Evolutionary conservation across 148 eudicot species (phyloP), one percentile per base, ranked within the genome.

Genomic region (Persicaria tinctoria): DNA sequence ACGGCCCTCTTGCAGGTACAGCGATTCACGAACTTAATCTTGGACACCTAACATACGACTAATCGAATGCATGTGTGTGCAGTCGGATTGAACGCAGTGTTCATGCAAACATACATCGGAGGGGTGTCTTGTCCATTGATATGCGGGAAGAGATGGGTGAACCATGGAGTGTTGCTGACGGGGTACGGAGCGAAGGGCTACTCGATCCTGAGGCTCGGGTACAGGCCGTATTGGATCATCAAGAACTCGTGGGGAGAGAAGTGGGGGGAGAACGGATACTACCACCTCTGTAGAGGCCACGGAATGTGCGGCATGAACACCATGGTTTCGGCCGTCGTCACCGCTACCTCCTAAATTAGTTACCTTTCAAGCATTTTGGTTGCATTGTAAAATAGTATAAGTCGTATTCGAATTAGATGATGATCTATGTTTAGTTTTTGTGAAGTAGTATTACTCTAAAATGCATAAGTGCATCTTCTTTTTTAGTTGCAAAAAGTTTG

Each of bases 91-190:
- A 93, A 93, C 48, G 93, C 95, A 0, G 87, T 88, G 46, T 89
- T 93, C 79, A 93, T 93, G 98, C 98, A 93, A 84, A 94, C 98
- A 5, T 93, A 93, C 76, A 84, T 89, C 1, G 87, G 98, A 0
- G 98, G 98, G 11, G 97, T 94, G 0, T 94, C 98, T 0, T 94
- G 97, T 17, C 98, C 98, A 3, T 73, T 89, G 1, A 88, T 91
- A 10, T 91, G 98, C 55, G 82, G 87, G 8, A 93, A 91, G 87
- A 81, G 68, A 47, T 80, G 76, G 80, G 4, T 94, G 62, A 87
- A 94, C 76, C 98, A 91, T 8, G 97, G 97, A 1, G 98, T 94
- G 9, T 70, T 94, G 16, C 89, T 94, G 0, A 97, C 91, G 1
- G 98, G 98, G 1, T 94, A 94, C 8, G 93, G 93, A 4, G 75